Base-by-base conservation (phyloP, 257 asterid genomes). In the Asclepias syriaca region DNA sequence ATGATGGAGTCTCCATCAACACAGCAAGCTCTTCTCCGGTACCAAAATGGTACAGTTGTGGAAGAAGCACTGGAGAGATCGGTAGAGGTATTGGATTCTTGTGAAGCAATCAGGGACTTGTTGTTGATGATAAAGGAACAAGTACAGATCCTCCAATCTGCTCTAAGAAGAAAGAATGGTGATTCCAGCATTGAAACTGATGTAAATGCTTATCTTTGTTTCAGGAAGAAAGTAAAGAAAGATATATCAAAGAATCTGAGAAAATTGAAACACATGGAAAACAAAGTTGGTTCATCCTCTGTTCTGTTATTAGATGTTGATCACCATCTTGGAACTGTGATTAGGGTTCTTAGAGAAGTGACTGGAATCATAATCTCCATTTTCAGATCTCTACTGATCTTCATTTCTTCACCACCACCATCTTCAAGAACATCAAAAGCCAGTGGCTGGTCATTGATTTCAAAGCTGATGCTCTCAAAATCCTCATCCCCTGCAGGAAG, bases 101-200 rank as follows among this genome's bases (percentile, higher is more conserved):
- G 96, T 79, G 82, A 74, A 40, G 45, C 56, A 5, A 74, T 90
- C 21, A 75, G 76, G 22, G 92, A 88, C 6, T 65, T 90, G 40
- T 78, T 72, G 14, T 79, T 60, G 27, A 73, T 46, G 74, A 75
- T 88, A 21, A 86, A 72, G 61, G 89, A 86, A 69, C 77, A 72
- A 60, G 82, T 78, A 0, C 91, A 74, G 51, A 74, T 74, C 32
- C 90, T 90, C 27, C 92, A 93, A 71, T 93, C 98, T 5, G 86
- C 96, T 0, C 37, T 93, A 13, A 72, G 96, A 8, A 82, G 97
- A 22, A 93, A 86, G 80, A 85, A 87, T 14, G 81, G 73, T 1
- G 84, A 81, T 61, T 71, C 87, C 29, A 64, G 77, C 77, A 66
- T 81, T 27, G 87, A 77, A 11, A 66, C 53, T 16, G 89, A 82